These are phyloP conservation scores for Tausonia pullulans DNA, from an alignment of 1,284 basidiomycete species.

Conservation along the genomic window DNA sequence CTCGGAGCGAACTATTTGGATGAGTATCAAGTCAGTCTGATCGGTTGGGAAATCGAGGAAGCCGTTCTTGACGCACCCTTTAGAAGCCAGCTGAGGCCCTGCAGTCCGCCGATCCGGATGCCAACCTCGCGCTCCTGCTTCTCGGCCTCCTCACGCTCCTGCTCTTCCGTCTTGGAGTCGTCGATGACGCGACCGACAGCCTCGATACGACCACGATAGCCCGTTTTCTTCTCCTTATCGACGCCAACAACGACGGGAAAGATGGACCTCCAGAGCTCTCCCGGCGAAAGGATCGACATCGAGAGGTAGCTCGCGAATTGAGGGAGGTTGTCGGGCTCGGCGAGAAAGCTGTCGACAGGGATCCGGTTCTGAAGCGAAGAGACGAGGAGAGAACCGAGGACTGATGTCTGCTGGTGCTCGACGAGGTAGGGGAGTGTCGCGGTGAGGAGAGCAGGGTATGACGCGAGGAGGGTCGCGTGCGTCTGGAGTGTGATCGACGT, in stretches of 20 bases:
- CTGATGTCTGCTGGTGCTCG: slow-evolving; percentile 54
- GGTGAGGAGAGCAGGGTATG: slow-evolving; percentile 41
- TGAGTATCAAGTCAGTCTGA: too few species aligned
- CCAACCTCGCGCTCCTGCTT: slow-evolving; percentile 9
- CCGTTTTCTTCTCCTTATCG: background rate
- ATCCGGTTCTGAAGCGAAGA: slow-evolving; percentile 25
- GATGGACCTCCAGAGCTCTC: slow-evolving; percentile 43
- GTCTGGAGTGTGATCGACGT: slow-evolving; percentile 61
- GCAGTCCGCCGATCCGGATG: slow-evolving; percentile 2
- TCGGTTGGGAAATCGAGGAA: too few species aligned
- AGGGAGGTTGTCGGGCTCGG: slow-evolving; percentile 22
- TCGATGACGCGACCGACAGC: too few species aligned
- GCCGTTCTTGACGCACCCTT: background rate
- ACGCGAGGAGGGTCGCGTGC: slow-evolving; percentile 55
- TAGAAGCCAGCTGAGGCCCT: slow-evolving; percentile 9
- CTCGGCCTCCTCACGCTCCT: background rate
- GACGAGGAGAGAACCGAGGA: slow-evolving; percentile 66
- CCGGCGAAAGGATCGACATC: slow-evolving; percentile 52
- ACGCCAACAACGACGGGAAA: slow-evolving; percentile 8
- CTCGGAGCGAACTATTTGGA: too few species aligned
- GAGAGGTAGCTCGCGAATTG: slow-evolving; percentile 31
- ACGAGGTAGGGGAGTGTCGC: slow-evolving; percentile 50
- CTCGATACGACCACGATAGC: slow-evolving; percentile 3
- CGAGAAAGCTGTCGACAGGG: slow-evolving; percentile 6
- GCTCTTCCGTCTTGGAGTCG: background rate